Percentiles rank a stretch among this genome's conserved stretches.
These are phyloP conservation scores for Phialophora verrucosa DNA, from an alignment of 2,329 filamentous ascomycete species.

Conservation along the genomic window DNA sequence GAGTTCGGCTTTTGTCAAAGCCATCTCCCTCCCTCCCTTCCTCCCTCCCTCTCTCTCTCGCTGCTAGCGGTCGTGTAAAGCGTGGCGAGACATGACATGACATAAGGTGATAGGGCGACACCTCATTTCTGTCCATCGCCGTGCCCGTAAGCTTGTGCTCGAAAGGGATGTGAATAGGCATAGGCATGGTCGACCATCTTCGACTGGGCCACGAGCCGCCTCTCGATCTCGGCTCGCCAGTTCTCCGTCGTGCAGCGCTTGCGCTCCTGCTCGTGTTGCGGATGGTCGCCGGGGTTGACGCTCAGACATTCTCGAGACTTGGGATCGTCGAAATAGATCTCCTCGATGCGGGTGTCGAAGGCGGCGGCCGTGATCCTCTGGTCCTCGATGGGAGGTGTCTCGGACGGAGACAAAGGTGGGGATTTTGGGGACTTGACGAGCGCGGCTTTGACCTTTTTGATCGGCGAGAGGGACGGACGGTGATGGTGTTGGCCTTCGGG, in stretches of 20 bases:
- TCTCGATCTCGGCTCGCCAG: slow-evolving; percentile 29
- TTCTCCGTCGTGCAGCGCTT: slow-evolving; percentile 19
- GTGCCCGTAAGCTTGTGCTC: slow-evolving; percentile 20
- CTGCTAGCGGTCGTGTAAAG: too few species aligned
- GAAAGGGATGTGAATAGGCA: slow-evolving; percentile 8
- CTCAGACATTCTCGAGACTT: slow-evolving; percentile 19
- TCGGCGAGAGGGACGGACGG: slow-evolving; percentile 3
- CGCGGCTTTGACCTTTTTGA: slow-evolving; percentile 19
- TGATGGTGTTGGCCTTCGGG: background rate
- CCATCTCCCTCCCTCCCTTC: too few species aligned
- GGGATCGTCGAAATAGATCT: slow-evolving; percentile 23
- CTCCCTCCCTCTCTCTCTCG: too few species aligned
- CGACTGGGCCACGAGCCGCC: slow-evolving; percentile 15
- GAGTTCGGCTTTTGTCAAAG: too few species aligned
- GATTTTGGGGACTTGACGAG: slow-evolving; percentile 10
- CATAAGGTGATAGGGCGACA: background rate
- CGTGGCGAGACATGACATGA: too few species aligned
- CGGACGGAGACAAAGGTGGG: background rate
- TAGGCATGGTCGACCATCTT: slow-evolving; percentile 25
- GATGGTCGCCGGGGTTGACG: slow-evolving; percentile 23
- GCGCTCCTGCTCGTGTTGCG: slow-evolving; percentile 6
- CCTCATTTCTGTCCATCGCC: slow-evolving; percentile 18
- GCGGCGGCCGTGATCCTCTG: background rate
- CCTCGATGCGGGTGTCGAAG: slow-evolving; percentile 20
- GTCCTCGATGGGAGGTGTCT: background rate